phyloP scores from a whole-genome alignment of 805 yeast species.

The Grigorovia transvaalensis region DNA sequence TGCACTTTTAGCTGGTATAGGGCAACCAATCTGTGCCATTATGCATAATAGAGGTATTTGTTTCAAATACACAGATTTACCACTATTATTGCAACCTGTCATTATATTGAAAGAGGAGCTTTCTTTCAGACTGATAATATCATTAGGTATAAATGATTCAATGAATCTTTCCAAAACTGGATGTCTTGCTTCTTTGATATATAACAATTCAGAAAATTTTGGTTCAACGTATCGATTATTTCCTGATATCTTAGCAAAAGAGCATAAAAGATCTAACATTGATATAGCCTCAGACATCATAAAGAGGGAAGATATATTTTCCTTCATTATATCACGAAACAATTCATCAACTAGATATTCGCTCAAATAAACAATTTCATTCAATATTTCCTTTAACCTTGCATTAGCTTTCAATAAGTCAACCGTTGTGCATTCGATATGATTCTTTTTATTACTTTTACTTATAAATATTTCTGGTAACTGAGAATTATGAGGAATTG shows the following conservation, averaged over 20 bases:
- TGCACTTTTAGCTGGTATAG: constrained; percentile 37
- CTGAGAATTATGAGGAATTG: constrained; percentile 4
- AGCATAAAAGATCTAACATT: constrained; percentile 32
- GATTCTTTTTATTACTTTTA: constrained; percentile 20
- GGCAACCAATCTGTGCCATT: constrained; percentile 51
- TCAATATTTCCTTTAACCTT: constrained; percentile 31
- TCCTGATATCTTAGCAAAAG: constrained; percentile 24
- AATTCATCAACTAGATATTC: constrained; percentile 31
- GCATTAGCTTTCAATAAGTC: constrained; percentile 33
- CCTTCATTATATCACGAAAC: constrained; percentile 15
- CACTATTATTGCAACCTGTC: constrained; percentile 55
- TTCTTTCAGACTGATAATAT: constrained; percentile 27
- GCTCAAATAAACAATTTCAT: constrained; percentile 35
- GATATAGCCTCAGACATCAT: constrained; percentile 37
- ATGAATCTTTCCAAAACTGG: constrained; percentile 32
- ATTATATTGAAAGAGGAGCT: constrained; percentile 37
- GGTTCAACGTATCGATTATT: constrained; percentile 28
- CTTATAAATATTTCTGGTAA: constrained; percentile 32
- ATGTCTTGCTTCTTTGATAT: constrained; percentile 31
- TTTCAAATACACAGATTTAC: constrained; percentile 46
- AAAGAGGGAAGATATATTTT: constrained; percentile 29
- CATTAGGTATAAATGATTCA: constrained; percentile 30
- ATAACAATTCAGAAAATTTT: constrained; percentile 27
- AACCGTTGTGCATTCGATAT: constrained; percentile 33
- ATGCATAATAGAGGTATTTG: constrained; percentile 40